phyloP scores from a whole-genome alignment of 495 filamentous ascomycete genomes.

The Penicillium cinerascens region DNA sequence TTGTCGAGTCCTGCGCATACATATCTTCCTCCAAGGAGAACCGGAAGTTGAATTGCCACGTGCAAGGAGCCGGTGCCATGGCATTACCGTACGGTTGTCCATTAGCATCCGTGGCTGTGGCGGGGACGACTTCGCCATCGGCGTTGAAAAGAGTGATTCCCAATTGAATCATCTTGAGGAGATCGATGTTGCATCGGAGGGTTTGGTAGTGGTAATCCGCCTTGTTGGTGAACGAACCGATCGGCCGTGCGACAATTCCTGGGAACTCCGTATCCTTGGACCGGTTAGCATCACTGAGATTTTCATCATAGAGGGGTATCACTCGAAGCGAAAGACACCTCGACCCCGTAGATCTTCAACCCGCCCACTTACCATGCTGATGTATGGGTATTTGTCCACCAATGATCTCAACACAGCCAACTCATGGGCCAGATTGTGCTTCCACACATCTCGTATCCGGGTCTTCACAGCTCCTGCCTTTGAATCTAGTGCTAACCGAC shows the following conservation, averaged over 20 bases:
- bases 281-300: constrained; percentile 1
- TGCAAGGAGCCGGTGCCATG: constrained; percentile 70
- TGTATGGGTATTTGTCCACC: constrained; percentile 86
- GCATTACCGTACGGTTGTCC: constrained; percentile 48
- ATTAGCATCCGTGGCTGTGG: constrained; percentile 57
- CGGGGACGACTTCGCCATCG: constrained; percentile 78
- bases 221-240: constrained; percentile 89
- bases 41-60: constrained; percentile 99
- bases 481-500: constrained; percentile 38
- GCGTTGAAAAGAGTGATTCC: constrained; percentile 88
- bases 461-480: constrained; percentile 53
- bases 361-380: constrained; percentile 76
- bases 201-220: constrained; percentile 99
- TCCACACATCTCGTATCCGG: constrained; percentile 94
- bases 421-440: constrained; percentile 84
- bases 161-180: constrained; percentile 94
- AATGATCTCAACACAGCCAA: constrained; percentile 74
- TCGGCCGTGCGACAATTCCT: constrained; percentile 89
- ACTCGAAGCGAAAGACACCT: background rate
- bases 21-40: constrained; percentile 93
- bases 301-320: background rate
- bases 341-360: background rate
- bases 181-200: constrained; percentile 92
- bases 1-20: constrained; percentile 91
- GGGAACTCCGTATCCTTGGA: constrained; percentile 94